phyloP scores from a whole-genome alignment of 345 rosid genomes.

The Euphorbia lathyris region DNA sequence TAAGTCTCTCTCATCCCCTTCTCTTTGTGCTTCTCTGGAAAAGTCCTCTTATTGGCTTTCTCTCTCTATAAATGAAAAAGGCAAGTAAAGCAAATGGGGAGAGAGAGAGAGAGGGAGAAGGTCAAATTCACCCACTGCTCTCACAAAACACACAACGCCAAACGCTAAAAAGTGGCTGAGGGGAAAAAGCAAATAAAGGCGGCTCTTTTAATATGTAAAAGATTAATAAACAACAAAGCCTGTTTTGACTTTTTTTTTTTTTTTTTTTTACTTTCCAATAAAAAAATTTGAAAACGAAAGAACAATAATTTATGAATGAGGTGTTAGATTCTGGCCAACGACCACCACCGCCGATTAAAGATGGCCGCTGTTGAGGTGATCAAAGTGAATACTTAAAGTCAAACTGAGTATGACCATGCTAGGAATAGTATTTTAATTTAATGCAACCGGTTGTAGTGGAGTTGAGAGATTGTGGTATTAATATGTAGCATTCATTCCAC shows the following conservation, averaged over 20 bases:
- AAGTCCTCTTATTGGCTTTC: background rate
- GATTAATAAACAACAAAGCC: background rate
- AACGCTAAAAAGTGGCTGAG: background rate
- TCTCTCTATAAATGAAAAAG: background rate
- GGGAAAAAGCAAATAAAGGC: slow-evolving; percentile 15
- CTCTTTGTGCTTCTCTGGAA: background rate
- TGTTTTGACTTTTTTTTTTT: slow-evolving; percentile 15
- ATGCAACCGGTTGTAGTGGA: too few relatives aligned
- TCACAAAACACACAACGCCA: background rate
- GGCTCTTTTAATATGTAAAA: slow-evolving; percentile 2
- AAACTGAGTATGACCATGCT: background rate
- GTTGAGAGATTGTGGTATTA: too few relatives aligned
- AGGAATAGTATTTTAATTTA: background rate
- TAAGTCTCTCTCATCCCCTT: slow-evolving; percentile 18
- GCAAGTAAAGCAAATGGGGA: background rate
- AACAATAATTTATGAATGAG: background rate
- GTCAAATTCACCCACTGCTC: background rate
- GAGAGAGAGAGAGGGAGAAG: background rate
- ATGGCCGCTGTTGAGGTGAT: slow-evolving; percentile 4
- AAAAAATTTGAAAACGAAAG: background rate
- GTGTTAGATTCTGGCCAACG: slow-evolving; percentile 10
- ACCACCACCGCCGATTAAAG: background rate
- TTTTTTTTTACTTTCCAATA: background rate
- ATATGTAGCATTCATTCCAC: too few relatives aligned
- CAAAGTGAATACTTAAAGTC: background rate